Conservation (phyloP, 352 stramenopile species). For the Globisporangium sylvaticum region DNA sequence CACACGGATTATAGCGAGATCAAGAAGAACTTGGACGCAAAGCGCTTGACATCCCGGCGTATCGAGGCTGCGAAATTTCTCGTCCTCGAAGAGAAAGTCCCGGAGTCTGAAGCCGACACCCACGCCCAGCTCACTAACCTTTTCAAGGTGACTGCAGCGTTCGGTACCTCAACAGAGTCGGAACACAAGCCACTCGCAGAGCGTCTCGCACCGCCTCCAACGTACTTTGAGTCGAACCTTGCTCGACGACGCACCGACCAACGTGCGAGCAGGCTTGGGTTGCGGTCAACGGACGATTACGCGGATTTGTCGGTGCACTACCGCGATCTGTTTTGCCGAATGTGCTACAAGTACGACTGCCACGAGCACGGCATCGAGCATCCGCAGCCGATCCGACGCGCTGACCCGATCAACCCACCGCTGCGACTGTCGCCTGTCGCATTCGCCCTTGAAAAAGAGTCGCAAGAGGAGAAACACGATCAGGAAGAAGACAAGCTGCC, state of each 20-base stretch:
- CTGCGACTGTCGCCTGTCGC: constrained; percentile 38
- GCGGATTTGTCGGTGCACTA: constrained; percentile 79
- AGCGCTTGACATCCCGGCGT: constrained; percentile 25
- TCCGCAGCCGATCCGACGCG: constrained; percentile 46
- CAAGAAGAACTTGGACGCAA: constrained; percentile 59
- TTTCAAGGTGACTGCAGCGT: constrained; percentile 25
- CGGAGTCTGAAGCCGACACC: not conserved
- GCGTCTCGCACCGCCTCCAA: constrained; percentile 41
- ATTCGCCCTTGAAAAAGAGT: constrained; percentile 1
- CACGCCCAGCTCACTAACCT: constrained; percentile 25
- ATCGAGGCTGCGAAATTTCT: constrained; percentile 44
- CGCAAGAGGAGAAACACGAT: not conserved
- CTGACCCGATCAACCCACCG: constrained; percentile 58
- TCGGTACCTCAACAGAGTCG: constrained; percentile 17
- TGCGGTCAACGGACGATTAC: constrained; percentile 55
- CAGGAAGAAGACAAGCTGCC: not conserved
- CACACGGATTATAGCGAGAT: constrained; percentile 66
- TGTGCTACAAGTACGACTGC: constrained; percentile 93
- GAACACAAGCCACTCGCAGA: constrained; percentile 25
- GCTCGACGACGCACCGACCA: not conserved
- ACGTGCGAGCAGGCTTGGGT: constrained; percentile 10
- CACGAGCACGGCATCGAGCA: constrained; percentile 87
- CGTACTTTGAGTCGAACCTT: constrained; percentile 73
- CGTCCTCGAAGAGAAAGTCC: constrained; percentile 10
- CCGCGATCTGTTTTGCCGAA: constrained; percentile 89